Evolutionary conservation across 495 filamentous ascomycete species (phyloP).

Genomic region (Neurospora terricola): DNA sequence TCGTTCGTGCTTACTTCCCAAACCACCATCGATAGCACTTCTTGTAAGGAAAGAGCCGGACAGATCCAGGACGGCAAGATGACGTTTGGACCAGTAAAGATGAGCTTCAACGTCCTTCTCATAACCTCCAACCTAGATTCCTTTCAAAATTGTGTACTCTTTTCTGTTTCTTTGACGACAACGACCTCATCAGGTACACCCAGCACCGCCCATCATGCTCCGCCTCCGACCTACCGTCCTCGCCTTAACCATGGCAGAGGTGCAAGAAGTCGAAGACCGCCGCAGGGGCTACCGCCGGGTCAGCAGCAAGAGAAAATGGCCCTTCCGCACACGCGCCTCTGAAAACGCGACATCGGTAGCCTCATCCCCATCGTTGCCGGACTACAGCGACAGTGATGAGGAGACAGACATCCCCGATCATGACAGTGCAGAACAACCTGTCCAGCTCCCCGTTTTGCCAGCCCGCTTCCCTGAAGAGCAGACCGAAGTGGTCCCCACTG

Average conservation of each 20-base stretch:
- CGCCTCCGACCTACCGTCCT: slow-evolving; percentile 44
- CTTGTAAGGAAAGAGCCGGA: background rate
- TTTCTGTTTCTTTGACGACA: background rate
- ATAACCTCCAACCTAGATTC: background rate
- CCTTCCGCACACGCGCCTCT: background rate
- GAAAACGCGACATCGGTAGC: background rate
- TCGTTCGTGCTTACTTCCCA: background rate
- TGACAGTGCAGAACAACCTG: background rate
- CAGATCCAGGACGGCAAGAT: background rate
- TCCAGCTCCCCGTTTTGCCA: background rate
- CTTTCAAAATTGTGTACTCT: background rate
- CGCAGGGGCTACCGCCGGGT: slow-evolving; percentile 6
- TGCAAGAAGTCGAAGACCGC: slow-evolving; percentile 37
- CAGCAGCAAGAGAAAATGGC: background rate
- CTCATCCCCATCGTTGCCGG: background rate
- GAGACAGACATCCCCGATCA: background rate
- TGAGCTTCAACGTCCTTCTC: background rate
- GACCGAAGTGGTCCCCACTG: background rate
- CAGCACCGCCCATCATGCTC: slow-evolving; percentile 35
- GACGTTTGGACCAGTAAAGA: background rate
- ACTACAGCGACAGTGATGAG: background rate
- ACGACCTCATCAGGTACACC: background rate
- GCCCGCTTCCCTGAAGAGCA: background rate
- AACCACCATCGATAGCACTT: background rate
- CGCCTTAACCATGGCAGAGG: slow-evolving; percentile 41